Evolutionary conservation across 1,284 basidiomycete genomes (phyloP).

Genomic region (Macrocybe sp.): DNA sequence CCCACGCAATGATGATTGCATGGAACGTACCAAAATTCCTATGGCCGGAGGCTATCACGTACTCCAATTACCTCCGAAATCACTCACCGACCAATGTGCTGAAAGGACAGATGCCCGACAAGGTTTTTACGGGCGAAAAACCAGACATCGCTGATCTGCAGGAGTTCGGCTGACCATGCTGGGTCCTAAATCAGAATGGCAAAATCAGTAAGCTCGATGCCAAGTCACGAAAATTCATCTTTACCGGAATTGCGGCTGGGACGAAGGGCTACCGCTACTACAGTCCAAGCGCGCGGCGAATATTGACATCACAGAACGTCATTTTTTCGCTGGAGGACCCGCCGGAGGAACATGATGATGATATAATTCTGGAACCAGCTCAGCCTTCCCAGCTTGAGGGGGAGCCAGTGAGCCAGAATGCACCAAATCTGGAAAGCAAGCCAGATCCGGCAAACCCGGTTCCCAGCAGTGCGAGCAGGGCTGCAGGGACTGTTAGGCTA

Average conservation of each 20-base stretch:
- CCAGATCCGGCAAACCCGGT: not conserved
- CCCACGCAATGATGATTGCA: conserved; percentile 15
- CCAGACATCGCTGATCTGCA: conserved; percentile 7
- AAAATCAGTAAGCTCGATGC: conserved; percentile 5
- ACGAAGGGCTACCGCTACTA: not conserved
- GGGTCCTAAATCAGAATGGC: conserved; percentile 8
- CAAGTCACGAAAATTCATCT: conserved; percentile 7
- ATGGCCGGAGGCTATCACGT: conserved; percentile 18
- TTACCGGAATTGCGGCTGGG: conserved; percentile 6
- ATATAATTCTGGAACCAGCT: no score
- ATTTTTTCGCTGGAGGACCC: no score
- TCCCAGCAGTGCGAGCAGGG: not conserved
- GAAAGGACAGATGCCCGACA: not conserved
- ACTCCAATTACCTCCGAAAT: conserved; percentile 16
- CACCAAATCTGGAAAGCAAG: not conserved
- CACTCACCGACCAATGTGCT: conserved; percentile 11
- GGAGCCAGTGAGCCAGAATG: not conserved
- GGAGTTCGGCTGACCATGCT: conserved; percentile 7
- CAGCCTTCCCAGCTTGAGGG: conserved; percentile 6
- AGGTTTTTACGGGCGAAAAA: conserved; percentile 6
- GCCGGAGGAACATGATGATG: no score
- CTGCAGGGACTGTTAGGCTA: not conserved
- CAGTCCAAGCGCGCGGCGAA: no score
- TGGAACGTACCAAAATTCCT: conserved; percentile 14
- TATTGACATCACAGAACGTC: no score